Evolutionary conservation across 169 alveolate genomes (phyloP), one percentile per base, ranked within the genome.

Genomic region (Fabrea salina): DNA sequence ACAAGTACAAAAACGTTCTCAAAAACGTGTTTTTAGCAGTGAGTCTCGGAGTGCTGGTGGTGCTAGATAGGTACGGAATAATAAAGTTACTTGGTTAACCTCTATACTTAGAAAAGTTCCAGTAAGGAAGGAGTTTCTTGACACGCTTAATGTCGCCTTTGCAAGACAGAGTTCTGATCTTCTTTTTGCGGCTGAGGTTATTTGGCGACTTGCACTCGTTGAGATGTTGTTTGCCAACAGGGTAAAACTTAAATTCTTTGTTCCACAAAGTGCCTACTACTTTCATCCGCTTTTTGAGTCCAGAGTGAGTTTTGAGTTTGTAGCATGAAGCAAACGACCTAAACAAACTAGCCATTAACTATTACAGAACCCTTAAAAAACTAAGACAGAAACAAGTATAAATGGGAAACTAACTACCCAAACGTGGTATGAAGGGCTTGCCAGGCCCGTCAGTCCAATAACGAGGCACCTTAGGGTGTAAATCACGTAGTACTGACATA

Each of bases 71-170:
- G 25, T 32, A 37, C 27, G 75, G 75, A 37, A 61, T 61, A 33
- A 11, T 61, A 11, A 61, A 61, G 4, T 16, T 61, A 54, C 27
- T 61, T 25, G 75, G 75, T 0, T 61, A 61, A n/a, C n/a, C n/a
- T n/a, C n/a, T 64, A 41, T 64, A 64, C 57, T n/a, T 64, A 13
- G 19, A 13, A 37, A 64, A 64, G 75, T 64, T 64, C 75, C 75
- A 64, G 19, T 64, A 64, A 1, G 75, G 75, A 51, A 64, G 35
- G 25, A 64, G 51, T n/a, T 30, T 40, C 30, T 64, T 64, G 33
- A 64, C 37, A 39, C 75, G 35, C 41, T 40, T 64, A 16, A 64
- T 56, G 41, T 64, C 54, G 16, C 75, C 75, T 39, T n/a, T 25
- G 6, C 56, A 16, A 13, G 50, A 39, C 5, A 64, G 37, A 19